Base-by-base conservation (phyloP, 2,329 filamentous ascomycete genomes). In the Sporothrix protearum region DNA sequence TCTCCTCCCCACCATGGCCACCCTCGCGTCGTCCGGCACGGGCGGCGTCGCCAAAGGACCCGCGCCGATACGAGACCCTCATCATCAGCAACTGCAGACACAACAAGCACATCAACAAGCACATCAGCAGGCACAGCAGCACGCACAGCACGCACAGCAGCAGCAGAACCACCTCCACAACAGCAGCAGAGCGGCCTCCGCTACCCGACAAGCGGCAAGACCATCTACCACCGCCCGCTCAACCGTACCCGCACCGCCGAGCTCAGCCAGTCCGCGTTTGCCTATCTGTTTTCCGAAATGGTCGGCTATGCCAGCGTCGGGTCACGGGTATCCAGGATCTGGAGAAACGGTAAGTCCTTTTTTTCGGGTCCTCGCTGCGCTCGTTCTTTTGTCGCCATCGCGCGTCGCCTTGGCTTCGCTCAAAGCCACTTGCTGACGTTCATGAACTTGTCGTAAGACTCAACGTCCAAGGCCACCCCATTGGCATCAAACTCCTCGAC, bases 201-300 rank as follows among this genome's bases (percentile, higher is more conserved):
- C 76, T 93, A 96, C 78, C 95, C 96, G 64, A 92, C 92, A 71
- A 97, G 90, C 81, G 93, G 94, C 83, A 98, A 98, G 84, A 97
- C 94, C 75, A 98, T 99, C 83, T 99, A 98, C 85, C 94, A 97
- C 85, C 89, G 96, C 71, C 94, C 97, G 74, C 85, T 98, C 73
- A 97, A 97, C 82, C 92, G 96, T 75, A 91, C 90, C 77, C 92
- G 93, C 80, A 93, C 92, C 77, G 88, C 92, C 72, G 95, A 98
- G 84, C 88, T 96, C 76, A 97, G 94, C 80, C 92, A 96, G 79
- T 89, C 96, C 12, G 94, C 93, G 82, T 98, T 99, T 82, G 95
- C 96, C 55, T 98, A 97, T 81, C 86, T 99, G 72, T 98, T 99
- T 80, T 91, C 91, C 73, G 95, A 97, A 84, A 97, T 98, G 92